Conservation (phyloP, 805 yeast genomes). For the Cyberlindnera saturnus region DNA sequence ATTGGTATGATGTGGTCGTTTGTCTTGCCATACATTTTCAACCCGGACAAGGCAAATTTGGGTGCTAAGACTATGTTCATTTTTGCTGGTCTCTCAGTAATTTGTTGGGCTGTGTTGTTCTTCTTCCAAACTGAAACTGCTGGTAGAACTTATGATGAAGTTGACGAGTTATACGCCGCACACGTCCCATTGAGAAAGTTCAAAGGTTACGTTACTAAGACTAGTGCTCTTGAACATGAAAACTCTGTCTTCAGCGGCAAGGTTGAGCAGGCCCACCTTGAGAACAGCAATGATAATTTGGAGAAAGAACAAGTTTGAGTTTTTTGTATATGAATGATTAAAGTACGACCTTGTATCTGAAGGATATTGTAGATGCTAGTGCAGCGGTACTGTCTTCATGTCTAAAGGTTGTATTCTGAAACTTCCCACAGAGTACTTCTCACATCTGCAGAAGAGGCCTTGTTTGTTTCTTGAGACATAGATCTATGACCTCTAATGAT, state of each 20-base stretch:
- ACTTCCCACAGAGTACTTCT: too few relatives aligned
- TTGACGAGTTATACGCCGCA: slow-evolving; percentile 42
- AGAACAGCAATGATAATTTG: not conserved
- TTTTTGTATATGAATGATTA: too few relatives aligned
- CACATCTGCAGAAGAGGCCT: too few relatives aligned
- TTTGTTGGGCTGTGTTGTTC: slow-evolving; percentile 32
- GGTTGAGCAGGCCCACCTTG: not conserved
- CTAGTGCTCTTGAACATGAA: slow-evolving; percentile 1
- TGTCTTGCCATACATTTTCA: slow-evolving; percentile 39
- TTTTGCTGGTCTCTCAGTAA: slow-evolving; percentile 30
- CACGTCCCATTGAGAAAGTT: slow-evolving; percentile 26
- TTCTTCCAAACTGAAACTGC: slow-evolving; percentile 50
- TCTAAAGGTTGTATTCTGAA: too few relatives aligned
- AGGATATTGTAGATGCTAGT: too few relatives aligned
- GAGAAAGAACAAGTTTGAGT: too few relatives aligned
- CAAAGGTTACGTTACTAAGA: slow-evolving; percentile 5
- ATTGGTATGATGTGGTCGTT: slow-evolving; percentile 29
- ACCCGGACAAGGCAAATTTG: slow-evolving; percentile 34
- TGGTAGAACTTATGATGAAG: slow-evolving; percentile 47
- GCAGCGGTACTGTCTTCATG: too few relatives aligned
- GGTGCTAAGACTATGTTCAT: slow-evolving; percentile 39
- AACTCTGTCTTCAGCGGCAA: slow-evolving; percentile 2
- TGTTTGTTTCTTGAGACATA: too few relatives aligned
- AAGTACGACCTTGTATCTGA: too few relatives aligned
- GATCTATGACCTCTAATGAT: too few relatives aligned